Percentiles rank a stretch among this genome's conserved stretches.
phyloP scores from a whole-genome alignment of 495 filamentous ascomycete species.

The Thermochaetoides thermophila region DNA sequence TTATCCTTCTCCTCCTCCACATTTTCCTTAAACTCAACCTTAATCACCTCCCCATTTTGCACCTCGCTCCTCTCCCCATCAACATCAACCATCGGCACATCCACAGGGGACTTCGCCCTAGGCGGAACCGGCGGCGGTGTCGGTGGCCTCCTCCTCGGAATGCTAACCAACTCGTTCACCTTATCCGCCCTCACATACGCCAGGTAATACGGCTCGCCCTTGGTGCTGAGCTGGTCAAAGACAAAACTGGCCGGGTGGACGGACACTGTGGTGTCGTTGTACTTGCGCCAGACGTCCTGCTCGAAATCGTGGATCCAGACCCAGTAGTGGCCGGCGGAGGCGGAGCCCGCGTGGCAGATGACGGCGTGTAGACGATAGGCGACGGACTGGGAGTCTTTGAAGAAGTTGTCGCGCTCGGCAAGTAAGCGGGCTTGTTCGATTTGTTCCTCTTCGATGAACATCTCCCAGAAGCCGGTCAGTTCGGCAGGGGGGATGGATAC shows the following conservation, averaged over 20 bases:
- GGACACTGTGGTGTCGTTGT: slow-evolving; percentile 77
- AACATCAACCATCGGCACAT: slow-evolving; percentile 1
- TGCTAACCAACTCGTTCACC: slow-evolving; percentile 46
- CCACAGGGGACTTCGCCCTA: not conserved
- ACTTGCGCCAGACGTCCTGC: slow-evolving; percentile 70
- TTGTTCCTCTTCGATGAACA: slow-evolving; percentile 4
- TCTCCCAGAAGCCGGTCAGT: slow-evolving; percentile 1
- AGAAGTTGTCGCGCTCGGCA: slow-evolving; percentile 42
- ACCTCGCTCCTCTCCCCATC: too few species aligned
- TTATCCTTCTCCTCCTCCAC: slow-evolving; percentile 4
- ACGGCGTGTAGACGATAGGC: slow-evolving; percentile 81
- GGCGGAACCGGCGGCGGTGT: slow-evolving; percentile 1
- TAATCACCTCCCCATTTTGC: too few species aligned
- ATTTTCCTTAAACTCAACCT: not conserved
- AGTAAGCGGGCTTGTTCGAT: slow-evolving; percentile 3
- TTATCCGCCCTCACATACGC: slow-evolving; percentile 60
- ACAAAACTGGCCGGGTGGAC: slow-evolving; percentile 45
- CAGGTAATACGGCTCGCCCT: slow-evolving; percentile 74
- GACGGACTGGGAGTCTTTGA: slow-evolving; percentile 40
- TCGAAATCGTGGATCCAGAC: slow-evolving; percentile 90
- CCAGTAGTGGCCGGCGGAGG: slow-evolving; percentile 77
- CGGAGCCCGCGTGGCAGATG: slow-evolving; percentile 67
- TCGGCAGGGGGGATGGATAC: not conserved
- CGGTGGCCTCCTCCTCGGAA: slow-evolving; percentile 16
- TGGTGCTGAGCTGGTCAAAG: slow-evolving; percentile 44